Evolutionary conservation across 108 stramenopile species (phyloP).

Genomic region (Epipyxis sp.): DNA sequence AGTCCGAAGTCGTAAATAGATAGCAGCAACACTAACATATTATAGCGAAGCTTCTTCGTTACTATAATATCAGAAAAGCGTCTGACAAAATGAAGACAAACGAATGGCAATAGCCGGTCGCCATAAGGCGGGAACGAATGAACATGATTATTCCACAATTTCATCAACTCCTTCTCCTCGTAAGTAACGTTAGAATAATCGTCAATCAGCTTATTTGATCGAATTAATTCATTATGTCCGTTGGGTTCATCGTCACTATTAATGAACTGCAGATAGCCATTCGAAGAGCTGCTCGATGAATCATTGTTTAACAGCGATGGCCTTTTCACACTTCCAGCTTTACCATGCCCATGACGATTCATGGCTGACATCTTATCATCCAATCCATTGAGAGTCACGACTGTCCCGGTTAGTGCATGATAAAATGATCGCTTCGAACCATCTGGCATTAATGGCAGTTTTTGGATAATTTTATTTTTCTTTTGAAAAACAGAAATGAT

Average conservation of each 20-base stretch:
- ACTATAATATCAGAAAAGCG: slow-evolving; percentile 3
- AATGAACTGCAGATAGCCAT: too few species aligned
- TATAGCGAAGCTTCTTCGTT: neutral
- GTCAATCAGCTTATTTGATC: neutral
- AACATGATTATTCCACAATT: slow-evolving; percentile 10
- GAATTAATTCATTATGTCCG: neutral
- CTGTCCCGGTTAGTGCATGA: too few species aligned
- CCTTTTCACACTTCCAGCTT: too few species aligned
- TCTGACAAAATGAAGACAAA: neutral
- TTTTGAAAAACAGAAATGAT: too few species aligned
- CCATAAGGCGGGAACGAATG: neutral
- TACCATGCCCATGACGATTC: too few species aligned
- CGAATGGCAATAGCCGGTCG: neutral
- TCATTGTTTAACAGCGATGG: too few species aligned
- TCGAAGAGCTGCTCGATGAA: too few species aligned
- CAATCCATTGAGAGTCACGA: too few species aligned
- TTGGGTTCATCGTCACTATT: slow-evolving; percentile 1
- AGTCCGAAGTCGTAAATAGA: neutral
- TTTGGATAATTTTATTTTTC: too few species aligned
- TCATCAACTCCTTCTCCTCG: neutral
- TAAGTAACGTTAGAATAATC: neutral
- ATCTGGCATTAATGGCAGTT: too few species aligned
- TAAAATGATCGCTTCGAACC: too few species aligned
- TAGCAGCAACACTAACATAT: neutral
- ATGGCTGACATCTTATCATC: too few species aligned